Percentiles rank a stretch among this genome's conserved stretches.
Evolutionary conservation across 345 rosid genomes (phyloP).

Genomic region (Dimocarpus longan): DNA sequence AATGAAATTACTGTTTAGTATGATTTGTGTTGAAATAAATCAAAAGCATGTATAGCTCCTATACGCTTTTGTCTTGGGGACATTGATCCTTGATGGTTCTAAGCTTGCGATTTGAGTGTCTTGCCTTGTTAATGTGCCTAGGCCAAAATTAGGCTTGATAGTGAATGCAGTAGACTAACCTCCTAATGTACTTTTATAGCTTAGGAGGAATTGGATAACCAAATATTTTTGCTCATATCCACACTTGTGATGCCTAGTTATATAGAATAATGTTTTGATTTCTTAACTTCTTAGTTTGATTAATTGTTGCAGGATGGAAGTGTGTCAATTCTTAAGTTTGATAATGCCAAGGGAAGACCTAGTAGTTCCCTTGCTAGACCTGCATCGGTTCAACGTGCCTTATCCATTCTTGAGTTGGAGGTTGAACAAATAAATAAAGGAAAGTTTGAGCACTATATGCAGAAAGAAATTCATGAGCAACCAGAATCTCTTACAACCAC

Average conservation of each 20-base stretch:
- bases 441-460: conserved; percentile 90
- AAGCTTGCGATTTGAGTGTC: neutral
- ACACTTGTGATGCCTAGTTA: neutral
- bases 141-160: neutral
- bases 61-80: neutral
- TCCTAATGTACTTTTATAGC: neutral
- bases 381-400: conserved; percentile 91
- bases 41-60: neutral
- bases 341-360: conserved; percentile 57
- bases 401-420: conserved; percentile 93
- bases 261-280: neutral
- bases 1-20: neutral
- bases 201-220: neutral
- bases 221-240: neutral
- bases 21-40: neutral
- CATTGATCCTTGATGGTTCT: neutral
- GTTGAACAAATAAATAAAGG: conserved; percentile 98
- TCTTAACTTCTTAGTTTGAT: neutral
- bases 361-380: conserved; percentile 59
- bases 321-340: conserved; percentile 79
- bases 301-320: conserved; percentile 73
- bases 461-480: conserved; percentile 98
- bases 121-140: neutral
- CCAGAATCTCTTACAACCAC: conserved; percentile 95
- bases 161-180: neutral